These are phyloP conservation scores for Amanita pallidorosea DNA, from an alignment of 768 basidiomycete genomes.

Conservation along the genomic window DNA sequence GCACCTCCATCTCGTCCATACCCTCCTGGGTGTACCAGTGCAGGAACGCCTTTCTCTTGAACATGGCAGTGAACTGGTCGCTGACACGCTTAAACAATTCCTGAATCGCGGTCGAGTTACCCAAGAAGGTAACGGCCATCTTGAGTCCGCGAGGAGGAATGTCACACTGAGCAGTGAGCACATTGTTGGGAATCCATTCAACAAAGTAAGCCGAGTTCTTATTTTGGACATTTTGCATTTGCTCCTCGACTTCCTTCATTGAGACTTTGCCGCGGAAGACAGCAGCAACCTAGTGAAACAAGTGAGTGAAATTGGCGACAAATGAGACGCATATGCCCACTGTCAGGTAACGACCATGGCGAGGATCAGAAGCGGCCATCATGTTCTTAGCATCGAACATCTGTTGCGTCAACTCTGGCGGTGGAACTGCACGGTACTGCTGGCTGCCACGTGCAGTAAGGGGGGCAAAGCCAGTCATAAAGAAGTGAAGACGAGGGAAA, in stretches of 20 bases:
- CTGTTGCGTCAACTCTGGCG: conserved; percentile 91
- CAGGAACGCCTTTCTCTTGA: conserved; percentile 97
- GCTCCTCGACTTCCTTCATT: conserved; percentile 99
- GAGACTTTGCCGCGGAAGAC: conserved; percentile 99
- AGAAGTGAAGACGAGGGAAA: conserved; percentile 99
- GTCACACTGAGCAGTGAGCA: conserved; percentile 96
- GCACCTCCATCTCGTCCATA: conserved; percentile 95
- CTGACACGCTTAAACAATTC: conserved; percentile 98
- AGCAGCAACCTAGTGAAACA: conserved; percentile 53
- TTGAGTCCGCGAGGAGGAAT: conserved; percentile 91
- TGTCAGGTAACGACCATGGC: conserved; percentile 96
- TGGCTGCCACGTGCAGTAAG: conserved; percentile 90
- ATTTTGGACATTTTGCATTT: conserved; percentile 95
- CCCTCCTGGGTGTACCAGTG: conserved; percentile 99
- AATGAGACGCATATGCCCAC: conserved; percentile 27
- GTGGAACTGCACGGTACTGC: conserved; percentile 94
- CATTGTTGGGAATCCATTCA: conserved; percentile 99
- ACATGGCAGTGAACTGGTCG: conserved; percentile 99
- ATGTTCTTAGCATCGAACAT: conserved; percentile 99
- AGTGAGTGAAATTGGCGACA: not conserved
- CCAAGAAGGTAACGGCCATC: conserved; percentile 97
- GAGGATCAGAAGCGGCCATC: conserved; percentile 97
- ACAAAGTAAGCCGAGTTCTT: conserved; percentile 99
- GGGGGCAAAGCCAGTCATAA: conserved; percentile 95
- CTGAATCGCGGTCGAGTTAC: conserved; percentile 95